Percentiles rank a stretch among this genome's conserved stretches.
phyloP scores from a whole-genome alignment of 768 basidiomycete genomes.

The Termitomyces sp. region DNA sequence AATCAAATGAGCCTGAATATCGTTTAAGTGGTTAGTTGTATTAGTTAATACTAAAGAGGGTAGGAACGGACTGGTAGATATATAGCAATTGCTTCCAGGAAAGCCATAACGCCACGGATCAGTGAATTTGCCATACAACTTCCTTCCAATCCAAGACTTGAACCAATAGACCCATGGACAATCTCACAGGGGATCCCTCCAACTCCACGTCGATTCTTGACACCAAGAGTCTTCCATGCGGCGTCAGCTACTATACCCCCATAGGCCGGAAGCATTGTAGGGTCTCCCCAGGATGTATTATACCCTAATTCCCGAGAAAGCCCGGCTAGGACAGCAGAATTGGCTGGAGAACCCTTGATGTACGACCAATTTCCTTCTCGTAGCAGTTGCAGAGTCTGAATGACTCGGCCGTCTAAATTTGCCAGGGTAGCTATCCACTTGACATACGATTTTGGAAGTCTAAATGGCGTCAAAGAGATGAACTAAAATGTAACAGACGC shows the following conservation, averaged over 20 bases:
- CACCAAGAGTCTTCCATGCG: constrained; percentile 55
- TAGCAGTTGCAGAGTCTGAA: constrained; percentile 50
- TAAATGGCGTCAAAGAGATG: constrained; percentile 17
- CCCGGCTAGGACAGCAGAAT: constrained; percentile 39
- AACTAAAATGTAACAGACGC: not conserved
- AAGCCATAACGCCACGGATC: constrained; percentile 53
- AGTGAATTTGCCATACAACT: constrained; percentile 61
- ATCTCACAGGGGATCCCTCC: constrained; percentile 79
- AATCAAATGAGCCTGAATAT: constrained; percentile 62
- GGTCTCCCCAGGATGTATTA: constrained; percentile 63
- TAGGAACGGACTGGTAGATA: constrained; percentile 63
- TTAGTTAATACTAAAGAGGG: not conserved
- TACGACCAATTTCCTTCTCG: constrained; percentile 64
- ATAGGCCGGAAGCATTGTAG: constrained; percentile 53
- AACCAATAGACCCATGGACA: constrained; percentile 58
- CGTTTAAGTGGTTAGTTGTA: constrained; percentile 2
- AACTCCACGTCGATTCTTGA: constrained; percentile 47
- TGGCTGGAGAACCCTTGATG: constrained; percentile 32
- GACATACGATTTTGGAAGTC: constrained; percentile 64
- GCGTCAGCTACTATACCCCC: constrained; percentile 52
- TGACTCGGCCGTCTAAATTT: constrained; percentile 58
- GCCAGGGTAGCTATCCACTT: constrained; percentile 78
- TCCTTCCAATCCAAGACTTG: constrained; percentile 40
- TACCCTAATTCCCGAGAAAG: constrained; percentile 57
- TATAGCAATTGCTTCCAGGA: constrained; percentile 59